Conservation (phyloP, 768 basidiomycete species). For the Paxillus involutus region DNA sequence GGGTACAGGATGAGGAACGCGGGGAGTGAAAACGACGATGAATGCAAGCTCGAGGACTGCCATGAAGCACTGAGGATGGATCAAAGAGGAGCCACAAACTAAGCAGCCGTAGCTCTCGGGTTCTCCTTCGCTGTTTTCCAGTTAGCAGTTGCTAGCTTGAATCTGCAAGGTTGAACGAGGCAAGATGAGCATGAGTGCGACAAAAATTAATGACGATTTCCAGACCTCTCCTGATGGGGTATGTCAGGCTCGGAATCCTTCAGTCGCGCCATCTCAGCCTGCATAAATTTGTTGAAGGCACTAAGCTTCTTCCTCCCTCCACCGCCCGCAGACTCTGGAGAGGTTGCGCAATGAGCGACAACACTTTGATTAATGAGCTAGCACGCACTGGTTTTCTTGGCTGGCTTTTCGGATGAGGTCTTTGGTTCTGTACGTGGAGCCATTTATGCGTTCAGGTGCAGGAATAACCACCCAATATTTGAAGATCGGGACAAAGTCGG, state of each 20-base stretch:
- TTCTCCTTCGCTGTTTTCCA: conserved; percentile 79
- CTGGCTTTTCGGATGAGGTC: conserved; percentile 43
- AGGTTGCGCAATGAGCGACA: conserved; percentile 11
- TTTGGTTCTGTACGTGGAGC: conserved; percentile 43
- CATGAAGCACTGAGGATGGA: neutral
- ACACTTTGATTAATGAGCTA: conserved; percentile 11
- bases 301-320: conserved; percentile 62
- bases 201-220: neutral
- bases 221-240: conserved; percentile 71
- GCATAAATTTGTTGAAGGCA: conserved; percentile 80
- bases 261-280: conserved; percentile 75
- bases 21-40: neutral
- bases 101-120: conserved; percentile 39
- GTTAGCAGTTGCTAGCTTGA: conserved; percentile 73
- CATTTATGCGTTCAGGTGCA: conserved; percentile 33
- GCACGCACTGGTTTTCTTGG: conserved; percentile 55
- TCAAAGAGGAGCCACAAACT: conserved; percentile 8
- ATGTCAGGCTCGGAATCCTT: conserved; percentile 75
- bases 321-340: conserved; percentile 49
- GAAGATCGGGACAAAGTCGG: conserved; percentile 15
- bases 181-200: neutral
- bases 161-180: conserved; percentile 38
- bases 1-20: conserved; percentile 10
- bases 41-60: conserved; percentile 2
- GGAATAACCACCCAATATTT: conserved; percentile 7